Conservation (phyloP, 768 basidiomycete genomes). For the Tremella fuciformis region DNA sequence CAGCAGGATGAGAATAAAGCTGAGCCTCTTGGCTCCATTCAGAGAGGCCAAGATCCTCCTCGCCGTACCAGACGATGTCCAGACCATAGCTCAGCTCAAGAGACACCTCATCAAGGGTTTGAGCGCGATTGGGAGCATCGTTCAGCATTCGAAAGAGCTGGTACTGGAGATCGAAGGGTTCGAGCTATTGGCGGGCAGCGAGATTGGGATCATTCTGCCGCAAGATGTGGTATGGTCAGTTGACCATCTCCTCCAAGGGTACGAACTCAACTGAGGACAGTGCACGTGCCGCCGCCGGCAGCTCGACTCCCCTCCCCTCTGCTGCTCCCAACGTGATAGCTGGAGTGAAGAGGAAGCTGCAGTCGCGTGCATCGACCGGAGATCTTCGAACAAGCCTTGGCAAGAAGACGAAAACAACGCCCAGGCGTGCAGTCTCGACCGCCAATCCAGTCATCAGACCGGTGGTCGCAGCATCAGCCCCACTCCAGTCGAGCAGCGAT, state of each 20-base stretch:
- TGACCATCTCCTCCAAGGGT: neutral
- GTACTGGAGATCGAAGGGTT: slow-evolving; percentile 42
- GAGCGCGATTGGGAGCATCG: slow-evolving; percentile 15
- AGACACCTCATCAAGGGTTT: slow-evolving; percentile 27
- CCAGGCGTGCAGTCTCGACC: neutral
- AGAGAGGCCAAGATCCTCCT: slow-evolving; percentile 26
- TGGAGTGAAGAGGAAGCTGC: neutral
- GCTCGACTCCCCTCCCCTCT: neutral
- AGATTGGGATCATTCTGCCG: slow-evolving; percentile 72
- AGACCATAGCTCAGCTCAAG: slow-evolving; percentile 33
- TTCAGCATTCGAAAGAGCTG: slow-evolving; percentile 16
- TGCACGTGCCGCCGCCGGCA: slow-evolving; percentile 3
- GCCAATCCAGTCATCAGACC: neutral
- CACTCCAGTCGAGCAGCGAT: slow-evolving; percentile 4
- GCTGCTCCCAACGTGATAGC: neutral
- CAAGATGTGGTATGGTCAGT: slow-evolving; percentile 49
- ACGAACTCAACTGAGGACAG: neutral
- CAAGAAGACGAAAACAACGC: slow-evolving; percentile 1
- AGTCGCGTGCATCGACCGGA: neutral
- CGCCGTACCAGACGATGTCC: slow-evolving; percentile 20
- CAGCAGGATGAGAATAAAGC: slow-evolving; percentile 27
- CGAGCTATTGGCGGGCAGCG: slow-evolving; percentile 61
- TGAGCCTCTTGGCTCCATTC: slow-evolving; percentile 37
- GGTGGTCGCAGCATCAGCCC: slow-evolving; percentile 5
- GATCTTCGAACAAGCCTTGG: neutral